Evolutionary conservation across 495 filamentous ascomycete species (phyloP).

Genomic region (Pseudevernia furfuracea): DNA sequence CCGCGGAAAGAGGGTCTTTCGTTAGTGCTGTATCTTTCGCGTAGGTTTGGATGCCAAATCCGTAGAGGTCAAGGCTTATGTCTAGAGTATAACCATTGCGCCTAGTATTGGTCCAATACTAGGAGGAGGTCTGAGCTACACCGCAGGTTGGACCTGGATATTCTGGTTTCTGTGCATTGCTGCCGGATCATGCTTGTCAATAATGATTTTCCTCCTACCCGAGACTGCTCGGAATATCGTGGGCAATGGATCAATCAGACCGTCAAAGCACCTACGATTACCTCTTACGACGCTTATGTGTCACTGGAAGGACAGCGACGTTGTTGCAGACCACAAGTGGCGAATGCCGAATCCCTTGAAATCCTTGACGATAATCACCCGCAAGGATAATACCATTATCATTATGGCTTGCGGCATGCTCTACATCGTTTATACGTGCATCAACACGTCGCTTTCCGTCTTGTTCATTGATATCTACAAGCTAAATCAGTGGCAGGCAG

Average conservation of each 20-base stretch:
- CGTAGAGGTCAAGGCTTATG: constrained; percentile 9
- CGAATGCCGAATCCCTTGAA: constrained; percentile 29
- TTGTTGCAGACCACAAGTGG: constrained; percentile 13
- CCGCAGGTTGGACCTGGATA: constrained; percentile 57
- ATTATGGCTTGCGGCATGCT: constrained; percentile 21
- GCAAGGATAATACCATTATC: constrained; percentile 24
- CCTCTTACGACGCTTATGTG: constrained; percentile 18
- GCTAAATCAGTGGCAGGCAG: constrained; percentile 27
- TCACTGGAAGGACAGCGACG: constrained; percentile 17
- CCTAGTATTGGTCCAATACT: constrained; percentile 36
- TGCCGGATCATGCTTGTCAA: constrained; percentile 34
- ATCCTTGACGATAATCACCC: constrained; percentile 20
- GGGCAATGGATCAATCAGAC: constrained; percentile 33
- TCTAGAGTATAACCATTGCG: constrained; percentile 17
- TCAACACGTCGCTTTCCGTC: constrained; percentile 24
- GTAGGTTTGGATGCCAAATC: constrained; percentile 8
- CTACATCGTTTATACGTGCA: constrained; percentile 24
- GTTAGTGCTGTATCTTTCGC: constrained; percentile 24
- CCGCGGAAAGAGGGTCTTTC: constrained; percentile 26
- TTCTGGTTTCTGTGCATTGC: constrained; percentile 69
- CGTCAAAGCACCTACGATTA: constrained; percentile 19
- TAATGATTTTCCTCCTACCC: constrained; percentile 34
- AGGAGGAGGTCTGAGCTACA: constrained; percentile 35
- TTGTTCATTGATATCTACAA: constrained; percentile 28
- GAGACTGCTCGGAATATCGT: constrained; percentile 41